Evolutionary conservation across 768 basidiomycete genomes (phyloP).

Genomic region (Mycena venus): DNA sequence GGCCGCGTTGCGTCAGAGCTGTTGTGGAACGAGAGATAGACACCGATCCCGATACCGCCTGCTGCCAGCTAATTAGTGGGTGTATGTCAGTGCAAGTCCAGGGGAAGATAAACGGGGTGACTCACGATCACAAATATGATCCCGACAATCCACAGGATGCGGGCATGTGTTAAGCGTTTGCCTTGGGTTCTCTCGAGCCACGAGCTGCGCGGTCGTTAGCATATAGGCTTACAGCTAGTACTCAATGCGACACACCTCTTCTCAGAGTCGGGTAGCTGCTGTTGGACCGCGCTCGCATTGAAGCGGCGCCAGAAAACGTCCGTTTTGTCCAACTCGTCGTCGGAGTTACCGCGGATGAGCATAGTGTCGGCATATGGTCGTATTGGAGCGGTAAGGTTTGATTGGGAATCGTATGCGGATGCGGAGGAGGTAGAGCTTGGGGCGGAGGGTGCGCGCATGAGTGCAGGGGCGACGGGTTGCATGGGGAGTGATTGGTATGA

Average conservation of each 20-base stretch:
- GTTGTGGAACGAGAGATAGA: slow-evolving; percentile 29
- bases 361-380: slow-evolving; percentile 3
- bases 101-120: not conserved
- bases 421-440: not conserved
- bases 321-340: slow-evolving; percentile 28
- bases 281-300: slow-evolving; percentile 23
- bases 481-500: slow-evolving; percentile 2
- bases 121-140: slow-evolving; percentile 27
- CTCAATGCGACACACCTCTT: slow-evolving; percentile 9
- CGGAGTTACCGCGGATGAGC: slow-evolving; percentile 31
- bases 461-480: slow-evolving; percentile 11
- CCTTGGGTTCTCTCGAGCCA: slow-evolving; percentile 31
- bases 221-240: not conserved
- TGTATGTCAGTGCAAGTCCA: not conserved
- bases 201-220: slow-evolving; percentile 6
- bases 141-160: slow-evolving; percentile 25
- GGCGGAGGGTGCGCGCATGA: slow-evolving; percentile 8
- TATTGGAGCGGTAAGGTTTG: not conserved
- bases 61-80: slow-evolving; percentile 18
- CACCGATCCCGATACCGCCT: slow-evolving; percentile 28
- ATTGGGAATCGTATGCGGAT: slow-evolving; percentile 16
- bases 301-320: slow-evolving; percentile 33
- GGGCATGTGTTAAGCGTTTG: slow-evolving; percentile 19
- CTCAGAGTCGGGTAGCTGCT: slow-evolving; percentile 24
- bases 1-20: slow-evolving; percentile 9